A percentile compares a stretch with the other conserved stretches of the same genome.
phyloP scores from a whole-genome alignment of 495 filamentous ascomycete genomes.

The Durotheca rogersii region DNA sequence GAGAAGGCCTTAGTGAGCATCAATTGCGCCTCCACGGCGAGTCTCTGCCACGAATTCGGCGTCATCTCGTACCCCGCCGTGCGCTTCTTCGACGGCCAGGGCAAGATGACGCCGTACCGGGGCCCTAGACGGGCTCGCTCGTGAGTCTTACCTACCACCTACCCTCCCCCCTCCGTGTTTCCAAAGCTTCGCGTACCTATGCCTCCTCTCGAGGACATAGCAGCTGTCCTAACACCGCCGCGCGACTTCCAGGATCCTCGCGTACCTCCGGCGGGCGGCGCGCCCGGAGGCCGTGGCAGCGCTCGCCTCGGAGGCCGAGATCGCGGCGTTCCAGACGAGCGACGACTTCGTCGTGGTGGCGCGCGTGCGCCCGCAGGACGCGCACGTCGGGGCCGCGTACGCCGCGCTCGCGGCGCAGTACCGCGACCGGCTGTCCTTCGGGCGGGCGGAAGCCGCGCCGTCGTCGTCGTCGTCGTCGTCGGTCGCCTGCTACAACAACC shows the following conservation, averaged over 20 bases:
- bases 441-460: slow-evolving; percentile 21
- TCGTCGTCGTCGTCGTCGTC: too few species aligned
- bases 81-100: slow-evolving; percentile 43
- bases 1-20: slow-evolving; percentile 40
- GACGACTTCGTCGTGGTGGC: slow-evolving; percentile 49
- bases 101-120: slow-evolving; percentile 39
- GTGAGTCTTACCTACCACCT: slow-evolving; percentile 29
- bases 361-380: slow-evolving; percentile 33
- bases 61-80: slow-evolving; percentile 52
- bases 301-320: slow-evolving; percentile 30
- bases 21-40: slow-evolving; percentile 43
- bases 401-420: slow-evolving; percentile 36
- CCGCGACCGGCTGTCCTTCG: slow-evolving; percentile 46
- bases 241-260: slow-evolving; percentile 38
- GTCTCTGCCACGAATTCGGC: slow-evolving; percentile 41
- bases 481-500: slow-evolving; percentile 45
- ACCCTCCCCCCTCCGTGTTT: too few species aligned
- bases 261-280: slow-evolving; percentile 41
- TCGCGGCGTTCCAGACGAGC: slow-evolving; percentile 35
- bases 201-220: background rate
- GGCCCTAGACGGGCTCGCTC: slow-evolving; percentile 41
- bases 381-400: slow-evolving; percentile 27
- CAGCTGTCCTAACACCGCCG: slow-evolving; percentile 10
- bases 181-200: background rate
- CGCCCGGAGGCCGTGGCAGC: slow-evolving; percentile 39